A percentile compares a stretch with the other conserved stretches of the same genome.
These are phyloP conservation scores for Dichomitus squalens DNA, from an alignment of 1,284 basidiomycete species.

Conservation along the genomic window DNA sequence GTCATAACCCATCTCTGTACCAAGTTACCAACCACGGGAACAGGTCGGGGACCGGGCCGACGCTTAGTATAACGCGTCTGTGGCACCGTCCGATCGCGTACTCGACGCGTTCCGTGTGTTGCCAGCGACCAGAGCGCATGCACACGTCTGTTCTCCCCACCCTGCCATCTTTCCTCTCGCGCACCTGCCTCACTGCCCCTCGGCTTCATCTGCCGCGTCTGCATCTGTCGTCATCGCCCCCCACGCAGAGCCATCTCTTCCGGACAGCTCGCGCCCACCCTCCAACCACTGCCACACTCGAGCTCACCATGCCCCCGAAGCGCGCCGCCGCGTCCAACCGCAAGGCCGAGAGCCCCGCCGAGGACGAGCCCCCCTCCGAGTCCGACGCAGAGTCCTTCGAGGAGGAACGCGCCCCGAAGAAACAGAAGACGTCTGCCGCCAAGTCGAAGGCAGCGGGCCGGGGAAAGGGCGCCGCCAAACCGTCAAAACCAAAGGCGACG, in stretches of 20 bases:
- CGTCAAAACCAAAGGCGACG: too few species aligned
- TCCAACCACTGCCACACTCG: not conserved
- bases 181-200: not conserved
- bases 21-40: too few species aligned
- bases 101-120: not conserved
- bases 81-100: constrained; percentile 23
- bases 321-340: constrained; percentile 30
- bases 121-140: not conserved
- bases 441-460: not conserved
- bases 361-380: not conserved
- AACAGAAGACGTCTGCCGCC: constrained; percentile 15
- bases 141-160: not conserved
- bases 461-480: not conserved
- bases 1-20: too few species aligned
- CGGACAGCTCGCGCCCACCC: not conserved
- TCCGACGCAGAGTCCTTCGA: constrained; percentile 8
- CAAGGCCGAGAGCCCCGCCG: constrained; percentile 22
- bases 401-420: constrained; percentile 17
- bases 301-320: constrained; percentile 38
- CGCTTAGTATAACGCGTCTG: constrained; percentile 24
- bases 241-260: not conserved
- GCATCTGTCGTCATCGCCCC: not conserved
- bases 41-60: too few species aligned
- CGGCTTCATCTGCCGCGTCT: not conserved
- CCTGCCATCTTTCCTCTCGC: constrained; percentile 5